These are phyloP conservation scores for Fusarium sp. DNA, from an alignment of 2,329 filamentous ascomycete species.

Conservation along the genomic window DNA sequence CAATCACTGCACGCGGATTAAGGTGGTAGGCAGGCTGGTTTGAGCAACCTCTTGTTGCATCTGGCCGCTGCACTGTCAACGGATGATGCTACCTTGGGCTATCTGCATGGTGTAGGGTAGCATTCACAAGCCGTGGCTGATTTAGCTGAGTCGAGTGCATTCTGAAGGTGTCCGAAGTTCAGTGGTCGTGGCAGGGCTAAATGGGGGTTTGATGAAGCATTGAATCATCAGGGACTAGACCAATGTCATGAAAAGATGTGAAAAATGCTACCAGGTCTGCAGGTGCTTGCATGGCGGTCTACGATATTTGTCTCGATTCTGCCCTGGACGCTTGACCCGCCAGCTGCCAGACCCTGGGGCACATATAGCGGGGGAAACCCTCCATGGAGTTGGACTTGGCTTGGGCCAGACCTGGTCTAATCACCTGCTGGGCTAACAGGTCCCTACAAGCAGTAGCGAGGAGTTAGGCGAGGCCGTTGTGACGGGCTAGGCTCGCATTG, in stretches of 20 bases:
- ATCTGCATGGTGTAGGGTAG: slow-evolving; percentile 25
- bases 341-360: slow-evolving; percentile 14
- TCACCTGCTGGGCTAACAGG: slow-evolving; percentile 10
- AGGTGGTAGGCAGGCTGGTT: background rate
- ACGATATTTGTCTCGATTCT: slow-evolving; percentile 7
- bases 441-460: slow-evolving; percentile 39
- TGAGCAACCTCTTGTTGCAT: background rate
- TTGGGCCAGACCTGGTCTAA: background rate
- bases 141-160: slow-evolving; percentile 17
- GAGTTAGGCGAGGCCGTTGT: slow-evolving; percentile 13
- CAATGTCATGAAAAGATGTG: background rate
- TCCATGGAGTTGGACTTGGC: slow-evolving; percentile 3
- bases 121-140: slow-evolving; percentile 30
- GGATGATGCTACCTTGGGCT: slow-evolving; percentile 12
- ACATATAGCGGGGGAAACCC: background rate
- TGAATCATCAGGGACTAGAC: too few species aligned
- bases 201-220: too few species aligned
- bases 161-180: background rate
- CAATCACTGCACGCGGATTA: background rate
- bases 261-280: slow-evolving; percentile 10
- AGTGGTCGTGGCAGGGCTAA: slow-evolving; percentile 5
- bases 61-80: background rate
- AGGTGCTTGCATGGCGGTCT: slow-evolving; percentile 12
- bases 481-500: slow-evolving; percentile 11
- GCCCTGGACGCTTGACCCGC: slow-evolving; percentile 11